Evolutionary conservation across 1,284 basidiomycete species (phyloP).

Genomic region (Wallemia hederae): DNA sequence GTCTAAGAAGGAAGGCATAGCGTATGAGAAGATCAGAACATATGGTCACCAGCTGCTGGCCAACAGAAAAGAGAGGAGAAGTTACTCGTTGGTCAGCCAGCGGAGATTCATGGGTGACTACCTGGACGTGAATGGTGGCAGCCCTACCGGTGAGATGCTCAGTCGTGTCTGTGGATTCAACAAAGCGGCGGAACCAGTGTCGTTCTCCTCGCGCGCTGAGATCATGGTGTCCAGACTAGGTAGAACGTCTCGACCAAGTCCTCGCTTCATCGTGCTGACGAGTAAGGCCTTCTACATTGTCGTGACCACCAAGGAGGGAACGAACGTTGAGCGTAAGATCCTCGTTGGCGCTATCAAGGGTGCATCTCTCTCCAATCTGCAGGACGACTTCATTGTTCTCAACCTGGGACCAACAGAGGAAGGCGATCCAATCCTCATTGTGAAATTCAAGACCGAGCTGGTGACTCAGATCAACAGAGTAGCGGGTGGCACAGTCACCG

Average conservation of each 20-base stretch:
- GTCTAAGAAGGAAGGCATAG: constrained; percentile 79
- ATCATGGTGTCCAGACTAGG: constrained; percentile 59
- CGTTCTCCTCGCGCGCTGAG: constrained; percentile 63
- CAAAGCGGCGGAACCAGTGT: constrained; percentile 38
- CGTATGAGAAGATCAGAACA: constrained; percentile 64
- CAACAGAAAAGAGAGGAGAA: constrained; percentile 68
- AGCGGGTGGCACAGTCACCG: constrained; percentile 43
- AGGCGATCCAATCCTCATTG: constrained; percentile 78
- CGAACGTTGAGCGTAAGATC: constrained; percentile 58
- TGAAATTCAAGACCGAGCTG: constrained; percentile 89
- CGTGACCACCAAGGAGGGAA: constrained; percentile 29
- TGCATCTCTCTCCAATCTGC: constrained; percentile 56
- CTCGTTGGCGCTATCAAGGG: constrained; percentile 58
- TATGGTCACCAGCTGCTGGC: constrained; percentile 80
- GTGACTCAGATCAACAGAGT: constrained; percentile 49
- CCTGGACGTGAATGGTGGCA: constrained; percentile 58
- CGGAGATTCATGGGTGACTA: constrained; percentile 93
- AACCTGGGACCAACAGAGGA: constrained; percentile 57
- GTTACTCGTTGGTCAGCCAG: constrained; percentile 80
- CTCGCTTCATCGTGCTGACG: constrained; percentile 68
- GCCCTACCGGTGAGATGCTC: constrained; percentile 50
- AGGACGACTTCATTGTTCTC: constrained; percentile 83
- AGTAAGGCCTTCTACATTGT: constrained; percentile 67
- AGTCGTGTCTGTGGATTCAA: constrained; percentile 41
- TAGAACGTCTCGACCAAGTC: constrained; percentile 71